Percentiles rank a stretch among this genome's conserved stretches.
phyloP scores from a whole-genome alignment of 2,329 filamentous ascomycete genomes.

The Penicillium sp. region DNA sequence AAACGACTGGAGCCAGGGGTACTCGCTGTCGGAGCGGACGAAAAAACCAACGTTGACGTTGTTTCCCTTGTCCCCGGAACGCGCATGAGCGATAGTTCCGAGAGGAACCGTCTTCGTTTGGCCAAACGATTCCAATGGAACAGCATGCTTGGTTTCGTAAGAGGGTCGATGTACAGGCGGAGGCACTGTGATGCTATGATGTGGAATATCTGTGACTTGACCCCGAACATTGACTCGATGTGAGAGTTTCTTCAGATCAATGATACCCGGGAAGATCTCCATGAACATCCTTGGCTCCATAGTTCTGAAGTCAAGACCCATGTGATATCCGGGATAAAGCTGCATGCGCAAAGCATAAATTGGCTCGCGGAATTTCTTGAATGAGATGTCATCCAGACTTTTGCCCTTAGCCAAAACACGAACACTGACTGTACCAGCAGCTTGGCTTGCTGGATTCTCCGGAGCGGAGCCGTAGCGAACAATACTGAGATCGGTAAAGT shows the following conservation, averaged over 20 bases:
- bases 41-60: constrained; percentile 51
- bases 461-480: constrained; percentile 29
- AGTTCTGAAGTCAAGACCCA: no score
- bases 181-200: constrained; percentile 13
- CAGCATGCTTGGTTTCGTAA: constrained; percentile 7
- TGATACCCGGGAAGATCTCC: no score
- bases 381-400: constrained; percentile 35
- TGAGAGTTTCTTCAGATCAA: no score
- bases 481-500: constrained; percentile 33
- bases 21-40: constrained; percentile 43
- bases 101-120: constrained; percentile 25
- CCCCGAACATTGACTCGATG: no score
- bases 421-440: constrained; percentile 43
- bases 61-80: constrained; percentile 46
- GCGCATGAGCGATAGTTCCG: constrained; percentile 37
- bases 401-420: constrained; percentile 48
- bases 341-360: constrained; percentile 43
- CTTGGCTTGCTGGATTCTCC: constrained; percentile 40
- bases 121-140: constrained; percentile 17
- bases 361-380: constrained; percentile 35
- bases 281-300: no score
- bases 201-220: no score
- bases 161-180: constrained; percentile 6
- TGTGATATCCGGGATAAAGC: constrained; percentile 34
- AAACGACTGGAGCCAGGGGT: constrained; percentile 40